Conservation (phyloP, 2,329 filamentous ascomycete species). For the Curvularia spicifera region DNA sequence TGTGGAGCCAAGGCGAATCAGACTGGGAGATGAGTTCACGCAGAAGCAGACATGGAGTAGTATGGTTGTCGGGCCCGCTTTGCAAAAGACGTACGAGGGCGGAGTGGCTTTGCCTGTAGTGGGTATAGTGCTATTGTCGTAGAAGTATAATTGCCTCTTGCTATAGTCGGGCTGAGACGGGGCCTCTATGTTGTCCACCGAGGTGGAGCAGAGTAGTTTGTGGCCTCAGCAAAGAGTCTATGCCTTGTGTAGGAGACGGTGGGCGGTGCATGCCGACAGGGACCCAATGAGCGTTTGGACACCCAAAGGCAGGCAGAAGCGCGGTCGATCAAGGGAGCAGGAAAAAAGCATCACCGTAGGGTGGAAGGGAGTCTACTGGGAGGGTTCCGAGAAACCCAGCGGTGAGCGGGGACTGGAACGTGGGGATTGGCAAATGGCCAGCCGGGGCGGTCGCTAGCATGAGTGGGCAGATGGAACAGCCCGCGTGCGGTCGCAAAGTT, state of each 20-base stretch:
- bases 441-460: conserved; percentile 28
- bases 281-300: conserved; percentile 7
- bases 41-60: conserved; percentile 8
- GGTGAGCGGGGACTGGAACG: conserved; percentile 32
- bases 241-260: conserved; percentile 7
- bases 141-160: conserved; percentile 11
- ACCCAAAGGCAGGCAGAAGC: conserved; percentile 7
- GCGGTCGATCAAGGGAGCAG: not conserved
- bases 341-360: conserved; percentile 11
- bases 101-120: conserved; percentile 8
- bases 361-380: conserved; percentile 14
- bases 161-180: conserved; percentile 11
- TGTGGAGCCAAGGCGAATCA: conserved; percentile 7
- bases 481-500: conserved; percentile 18
- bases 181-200: conserved; percentile 4
- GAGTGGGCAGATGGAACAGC: conserved; percentile 24
- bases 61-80: conserved; percentile 1
- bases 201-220: conserved; percentile 6
- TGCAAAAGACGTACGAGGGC: conserved; percentile 7
- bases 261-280: conserved; percentile 3
- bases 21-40: conserved; percentile 1
- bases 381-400: conserved; percentile 38
- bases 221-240: conserved; percentile 1
- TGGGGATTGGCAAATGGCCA: conserved; percentile 26
- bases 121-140: conserved; percentile 5